Evolutionary conservation across 1,284 basidiomycete species (phyloP).

Genomic region (Polyporus tsugae): DNA sequence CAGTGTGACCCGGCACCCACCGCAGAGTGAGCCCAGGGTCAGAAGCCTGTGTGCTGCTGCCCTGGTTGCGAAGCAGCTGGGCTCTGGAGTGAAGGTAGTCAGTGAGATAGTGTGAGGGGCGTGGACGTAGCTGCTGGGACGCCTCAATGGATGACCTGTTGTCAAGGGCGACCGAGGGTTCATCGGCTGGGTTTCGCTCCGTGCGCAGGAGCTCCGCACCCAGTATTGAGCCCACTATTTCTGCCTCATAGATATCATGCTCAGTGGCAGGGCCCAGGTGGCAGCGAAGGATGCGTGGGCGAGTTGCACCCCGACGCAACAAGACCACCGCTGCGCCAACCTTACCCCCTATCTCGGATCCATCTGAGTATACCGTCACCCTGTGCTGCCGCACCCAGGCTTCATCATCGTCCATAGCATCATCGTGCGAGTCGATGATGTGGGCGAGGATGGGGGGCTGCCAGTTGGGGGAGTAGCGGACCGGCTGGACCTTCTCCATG

Average conservation of each 20-base stretch:
- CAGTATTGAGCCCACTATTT: background rate
- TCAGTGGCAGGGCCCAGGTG: background rate
- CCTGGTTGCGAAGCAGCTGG: background rate
- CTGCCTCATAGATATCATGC: background rate
- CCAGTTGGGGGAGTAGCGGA: constrained; percentile 20
- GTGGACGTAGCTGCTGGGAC: background rate
- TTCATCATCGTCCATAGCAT: background rate
- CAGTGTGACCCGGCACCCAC: constrained; percentile 31
- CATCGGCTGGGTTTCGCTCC: background rate
- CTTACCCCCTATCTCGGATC: constrained; percentile 24
- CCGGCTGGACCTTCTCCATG: constrained; percentile 31
- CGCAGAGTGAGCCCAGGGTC: constrained; percentile 19
- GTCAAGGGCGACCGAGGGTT: constrained; percentile 4
- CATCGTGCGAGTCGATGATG: constrained; percentile 9
- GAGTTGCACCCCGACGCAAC: background rate
- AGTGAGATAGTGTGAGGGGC: background rate
- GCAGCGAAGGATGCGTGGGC: background rate
- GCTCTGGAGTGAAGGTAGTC: background rate
- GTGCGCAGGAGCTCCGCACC: background rate
- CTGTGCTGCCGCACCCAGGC: background rate
- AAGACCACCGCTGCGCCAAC: constrained; percentile 14
- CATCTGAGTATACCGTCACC: constrained; percentile 30
- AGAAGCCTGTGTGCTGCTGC: background rate
- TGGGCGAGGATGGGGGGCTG: background rate
- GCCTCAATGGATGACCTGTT: background rate